Base-by-base conservation (phyloP, 148 eudicot species). In the Vaccinium darrowii region DNA sequence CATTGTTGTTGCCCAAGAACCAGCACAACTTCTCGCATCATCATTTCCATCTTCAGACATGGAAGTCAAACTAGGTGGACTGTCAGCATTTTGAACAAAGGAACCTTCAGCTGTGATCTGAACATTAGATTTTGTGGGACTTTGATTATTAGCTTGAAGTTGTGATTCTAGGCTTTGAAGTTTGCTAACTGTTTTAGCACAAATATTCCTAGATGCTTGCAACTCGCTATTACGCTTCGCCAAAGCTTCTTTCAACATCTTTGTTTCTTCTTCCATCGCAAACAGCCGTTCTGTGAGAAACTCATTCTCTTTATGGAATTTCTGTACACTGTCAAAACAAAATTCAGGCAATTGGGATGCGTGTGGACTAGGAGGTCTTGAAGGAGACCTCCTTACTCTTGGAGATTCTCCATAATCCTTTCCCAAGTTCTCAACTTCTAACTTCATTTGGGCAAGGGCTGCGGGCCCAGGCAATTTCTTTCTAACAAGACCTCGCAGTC, bases 401-500 rank as follows among this genome's bases (percentile, higher is more conserved):
- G 72, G 91, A 79, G 89, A 87, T 27, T 94, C 98, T 78, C 98
- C 98, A 83, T 91, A 92, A 83, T 94, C 98, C 50, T 95, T 85
- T 56, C 99, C 99, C 83, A 95, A 80, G 86, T 88, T 97, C 72
- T 95, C 98, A 53, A 97, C 99, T 91, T 97, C 99, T 23, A 93
- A 88, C 90, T 94, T 97, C 99, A 97, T 97, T 87, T 97, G 99
- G 51, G 99, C 99, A 79, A 95, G 80, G 15, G 99, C 99, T 77
- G 99, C 99, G 51, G 99, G 98, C 74, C 99, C 98, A 18, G 99
- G 99, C 84, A 97, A 89, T 86, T 95, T 97, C 91, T 97, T 97
- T 76, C 94, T 84, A 14, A 97, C 99, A 89, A 97, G 99, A 81
- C 97, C 97, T 33, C 99, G 93, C 78, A 97, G 86, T 76, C 98